A percentile compares a stretch with the other conserved stretches of the same genome.
Conservation (phyloP, 306 rosid genomes). For the Quercus bicolor region DNA sequence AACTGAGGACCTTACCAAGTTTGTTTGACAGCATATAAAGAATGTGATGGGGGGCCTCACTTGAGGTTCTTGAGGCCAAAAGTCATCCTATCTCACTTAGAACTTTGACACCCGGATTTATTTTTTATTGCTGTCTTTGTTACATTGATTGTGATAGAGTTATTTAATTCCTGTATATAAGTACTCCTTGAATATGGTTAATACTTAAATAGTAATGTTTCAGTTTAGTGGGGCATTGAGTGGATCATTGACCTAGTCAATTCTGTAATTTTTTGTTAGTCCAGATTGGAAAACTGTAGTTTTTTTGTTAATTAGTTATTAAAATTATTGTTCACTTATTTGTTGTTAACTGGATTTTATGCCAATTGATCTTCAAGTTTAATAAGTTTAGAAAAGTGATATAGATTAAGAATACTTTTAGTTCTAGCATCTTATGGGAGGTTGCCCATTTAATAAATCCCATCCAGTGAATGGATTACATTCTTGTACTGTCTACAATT, state of each 20-base stretch:
- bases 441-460: neutral
- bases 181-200: neutral
- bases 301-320: neutral
- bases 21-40: neutral
- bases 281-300: neutral
- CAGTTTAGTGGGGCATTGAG: neutral
- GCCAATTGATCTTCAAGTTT: neutral
- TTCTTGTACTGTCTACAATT: conserved; percentile 20
- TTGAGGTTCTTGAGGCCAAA: neutral
- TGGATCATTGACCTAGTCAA: neutral
- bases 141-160: too few species aligned
- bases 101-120: too few species aligned
- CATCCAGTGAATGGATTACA: conserved; percentile 3
- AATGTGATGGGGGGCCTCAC: neutral
- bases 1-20: conserved; percentile 6
- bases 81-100: too few species aligned
- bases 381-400: neutral
- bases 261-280: neutral
- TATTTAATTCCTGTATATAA: too few species aligned
- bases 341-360: neutral
- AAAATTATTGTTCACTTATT: neutral
- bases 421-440: neutral
- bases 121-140: too few species aligned
- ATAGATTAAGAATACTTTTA: conserved; percentile 10
- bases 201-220: neutral